Evolutionary conservation across 2,329 filamentous ascomycete genomes (phyloP), one percentile per base, ranked within the genome.

Genomic region (Akanthomyces uredinophilus): DNA sequence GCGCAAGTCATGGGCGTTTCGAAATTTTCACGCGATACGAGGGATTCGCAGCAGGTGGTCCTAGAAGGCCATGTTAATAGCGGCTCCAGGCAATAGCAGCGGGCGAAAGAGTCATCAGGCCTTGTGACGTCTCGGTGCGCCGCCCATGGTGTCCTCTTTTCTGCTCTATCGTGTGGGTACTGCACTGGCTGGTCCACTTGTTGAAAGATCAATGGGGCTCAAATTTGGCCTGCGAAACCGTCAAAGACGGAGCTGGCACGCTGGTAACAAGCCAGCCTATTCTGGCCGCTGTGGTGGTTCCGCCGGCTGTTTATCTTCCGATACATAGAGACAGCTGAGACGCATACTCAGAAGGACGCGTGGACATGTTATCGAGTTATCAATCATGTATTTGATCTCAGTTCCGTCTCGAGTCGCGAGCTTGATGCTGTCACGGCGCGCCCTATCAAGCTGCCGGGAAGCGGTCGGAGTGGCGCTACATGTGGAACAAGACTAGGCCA

Each of bases 71-170:
- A 50, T 39, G 24, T 39, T 59, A 22, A 32, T 29, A n/a, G 56
- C 32, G 18, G 41, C 32, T 43, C 24, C 32, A 50, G 32, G 43
- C 35, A 29, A 50, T 43, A 43, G 24, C 35, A 29, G 46, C 35
- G 35, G 46, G 29, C 43, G 32, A 59, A 46, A 51, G 56, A 59
- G 47, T 60, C 57, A 60, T 29, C 37, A n/a, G 46, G 57, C 37
- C 57, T 44, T 52, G 57, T 60, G 57, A 51, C 56, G 35, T 59
- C 22, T 59, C 24, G 57, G 47, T 44, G 47, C 44, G 37, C 32
- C 32, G 32, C 32, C 22, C 46, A 35, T 35, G 47, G 47, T 43
- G 46, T 44, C 54, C 54, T 57, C 54, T 47, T 57, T 57, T 56
- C n/a, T 47, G 50, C 27, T 49, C 22, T 29, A 18, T 20, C 32